These are phyloP conservation scores for Polygonum maritimum DNA, from an alignment of 148 eudicot genomes.

Conservation along the genomic window DNA sequence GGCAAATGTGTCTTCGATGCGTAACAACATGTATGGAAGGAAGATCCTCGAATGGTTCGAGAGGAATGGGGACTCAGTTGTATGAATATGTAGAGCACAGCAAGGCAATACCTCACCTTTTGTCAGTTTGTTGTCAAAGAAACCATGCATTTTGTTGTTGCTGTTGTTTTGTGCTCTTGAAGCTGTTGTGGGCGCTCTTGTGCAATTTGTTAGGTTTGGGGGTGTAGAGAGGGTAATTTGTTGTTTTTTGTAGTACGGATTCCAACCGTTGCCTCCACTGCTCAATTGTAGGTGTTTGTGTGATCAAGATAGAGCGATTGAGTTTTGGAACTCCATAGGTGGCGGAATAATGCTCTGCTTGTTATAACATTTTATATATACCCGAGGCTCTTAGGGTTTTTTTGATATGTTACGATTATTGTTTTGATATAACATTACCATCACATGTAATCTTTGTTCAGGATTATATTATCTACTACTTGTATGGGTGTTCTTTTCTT, in stretches of 20 bases:
- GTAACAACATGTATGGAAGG: conserved; percentile 38
- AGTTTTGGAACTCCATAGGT: neutral
- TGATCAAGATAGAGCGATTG: neutral
- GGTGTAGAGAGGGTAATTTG: neutral
- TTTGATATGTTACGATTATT: neutral
- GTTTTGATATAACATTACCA: neutral
- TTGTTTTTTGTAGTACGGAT: neutral
- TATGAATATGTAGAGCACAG: neutral
- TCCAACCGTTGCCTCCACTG: neutral
- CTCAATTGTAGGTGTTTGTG: neutral
- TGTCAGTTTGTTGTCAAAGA: neutral
- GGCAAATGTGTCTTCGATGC: conserved; percentile 24
- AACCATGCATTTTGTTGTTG: neutral
- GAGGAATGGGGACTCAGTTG: neutral
- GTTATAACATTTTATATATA: conserved; percentile 1
- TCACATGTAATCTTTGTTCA: neutral
- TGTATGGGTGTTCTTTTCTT: too few species aligned
- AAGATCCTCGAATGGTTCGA: conserved; percentile 28
- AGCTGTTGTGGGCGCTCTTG: neutral
- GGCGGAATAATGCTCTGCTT: neutral
- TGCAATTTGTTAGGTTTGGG: neutral
- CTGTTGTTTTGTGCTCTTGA: neutral
- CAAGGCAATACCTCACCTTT: neutral
- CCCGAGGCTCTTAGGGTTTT: neutral
- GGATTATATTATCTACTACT: neutral